Evolutionary conservation across 257 asterid species (phyloP), one percentile per base, ranked within the genome.

Genomic region (Lithospermum erythrorhizon): DNA sequence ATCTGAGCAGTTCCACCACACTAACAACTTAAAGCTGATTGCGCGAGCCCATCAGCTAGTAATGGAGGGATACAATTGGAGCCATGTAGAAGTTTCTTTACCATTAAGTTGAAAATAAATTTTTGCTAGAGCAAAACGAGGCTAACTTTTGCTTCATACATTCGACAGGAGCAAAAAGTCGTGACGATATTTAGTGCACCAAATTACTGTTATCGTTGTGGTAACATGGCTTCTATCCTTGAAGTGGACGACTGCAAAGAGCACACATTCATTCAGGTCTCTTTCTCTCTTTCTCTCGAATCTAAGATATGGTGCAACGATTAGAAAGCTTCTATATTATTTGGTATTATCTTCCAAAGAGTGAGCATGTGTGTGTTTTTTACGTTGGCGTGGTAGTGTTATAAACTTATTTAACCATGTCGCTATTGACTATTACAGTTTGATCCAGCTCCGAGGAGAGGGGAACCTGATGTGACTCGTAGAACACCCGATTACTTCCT

Each of bases 31-130:
- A 61, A 87, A 84, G 79, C 87, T 87, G 58, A 83, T 87, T 78
- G 95, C 95, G 23, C 80, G 95, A 80, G 95, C 95, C 65, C 95
- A 87, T 65, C 94, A 87, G 75, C 94, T 86, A 60, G 95, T 87
- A 69, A 87, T 87, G 95, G 95, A 87, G 75, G 95, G 95, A 71
- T 87, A 76, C 61, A 87, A 87, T 76, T 87, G 95, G 94, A 89
- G 89, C 60, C 95, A 87, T 73, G 95, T 87, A 82, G 21, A 30
- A 15, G 55, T 52, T 18, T 15, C 25, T 45, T 24, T 9, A 21
- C 15, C 24, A 10, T 25, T 24, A 0, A 16, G 20, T 20, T 41
- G 27, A 25, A 18, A 25, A 55, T 35, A 53, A 21, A 7, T 15
- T 16, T 63, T 53, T 37, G 20, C 21, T 41, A 41, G 49, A 41